Conservation (phyloP, 1,284 basidiomycete genomes). For the Ceratobasidium sp. region DNA sequence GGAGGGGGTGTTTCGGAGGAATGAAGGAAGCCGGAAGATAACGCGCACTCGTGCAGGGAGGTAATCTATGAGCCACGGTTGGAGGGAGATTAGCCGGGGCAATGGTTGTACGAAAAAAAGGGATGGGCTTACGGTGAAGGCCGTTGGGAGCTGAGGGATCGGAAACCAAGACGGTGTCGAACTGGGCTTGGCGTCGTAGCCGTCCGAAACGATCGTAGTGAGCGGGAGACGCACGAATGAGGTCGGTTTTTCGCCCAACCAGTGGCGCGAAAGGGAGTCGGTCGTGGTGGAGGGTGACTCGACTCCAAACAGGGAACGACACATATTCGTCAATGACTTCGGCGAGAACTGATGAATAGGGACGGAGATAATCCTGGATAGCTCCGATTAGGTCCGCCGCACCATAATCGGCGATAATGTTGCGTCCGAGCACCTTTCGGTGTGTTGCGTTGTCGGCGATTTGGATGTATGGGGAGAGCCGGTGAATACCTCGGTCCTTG, state of each 20-base stretch:
- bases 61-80: not conserved
- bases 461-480: not conserved
- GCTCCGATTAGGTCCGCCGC: not conserved
- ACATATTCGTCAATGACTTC: not conserved
- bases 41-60: not conserved
- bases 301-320: not conserved
- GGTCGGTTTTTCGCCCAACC: not conserved
- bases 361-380: too few relatives aligned
- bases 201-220: not conserved
- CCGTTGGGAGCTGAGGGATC: not conserved
- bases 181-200: not conserved
- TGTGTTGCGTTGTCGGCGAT: not conserved
- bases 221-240: not conserved
- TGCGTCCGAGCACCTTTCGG: not conserved
- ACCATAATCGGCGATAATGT: not conserved
- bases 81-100: not conserved
- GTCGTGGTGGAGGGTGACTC: not conserved
- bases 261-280: not conserved
- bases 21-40: not conserved
- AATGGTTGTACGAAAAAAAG: not conserved
- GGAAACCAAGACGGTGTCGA: constrained; percentile 2
- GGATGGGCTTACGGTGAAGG: not conserved
- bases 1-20: too few relatives aligned
- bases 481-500: not conserved
- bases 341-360: not conserved